A percentile compares a stretch with the other conserved stretches of the same genome.
These are phyloP conservation scores for Crepidotus variabilis DNA, from an alignment of 768 basidiomycete genomes.

Conservation along the genomic window DNA sequence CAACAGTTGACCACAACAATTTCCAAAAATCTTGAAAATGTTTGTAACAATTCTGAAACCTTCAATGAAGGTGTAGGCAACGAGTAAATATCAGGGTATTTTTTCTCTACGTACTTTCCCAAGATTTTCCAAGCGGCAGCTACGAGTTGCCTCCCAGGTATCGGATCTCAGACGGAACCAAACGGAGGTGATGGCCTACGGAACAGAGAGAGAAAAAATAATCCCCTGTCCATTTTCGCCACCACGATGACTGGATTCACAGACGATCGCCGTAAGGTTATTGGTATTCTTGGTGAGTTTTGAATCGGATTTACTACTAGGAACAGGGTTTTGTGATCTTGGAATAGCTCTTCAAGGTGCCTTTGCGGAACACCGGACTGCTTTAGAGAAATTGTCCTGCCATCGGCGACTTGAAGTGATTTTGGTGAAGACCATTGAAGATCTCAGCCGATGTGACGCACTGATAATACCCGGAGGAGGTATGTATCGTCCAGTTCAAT, in stretches of 20 bases:
- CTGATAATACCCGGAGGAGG: constrained; percentile 94
- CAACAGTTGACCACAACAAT: background rate
- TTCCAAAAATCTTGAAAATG: background rate
- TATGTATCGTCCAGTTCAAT: constrained; percentile 21
- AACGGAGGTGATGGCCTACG: background rate
- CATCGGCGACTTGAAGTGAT: constrained; percentile 41
- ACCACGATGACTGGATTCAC: background rate
- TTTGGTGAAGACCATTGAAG: constrained; percentile 71
- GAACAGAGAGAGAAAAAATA: background rate
- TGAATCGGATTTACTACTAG: background rate
- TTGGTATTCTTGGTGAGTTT: constrained; percentile 52
- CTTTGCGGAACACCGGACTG: constrained; percentile 80
- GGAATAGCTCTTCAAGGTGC: constrained; percentile 87
- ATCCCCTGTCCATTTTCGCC: constrained; percentile 7
- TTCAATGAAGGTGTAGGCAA: background rate
- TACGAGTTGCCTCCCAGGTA: background rate
- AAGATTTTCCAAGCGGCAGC: background rate
- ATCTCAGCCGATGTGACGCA: constrained; percentile 73
- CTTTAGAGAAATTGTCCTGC: constrained; percentile 55
- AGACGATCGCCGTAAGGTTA: constrained; percentile 3
- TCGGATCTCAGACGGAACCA: background rate
- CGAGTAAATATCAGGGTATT: background rate
- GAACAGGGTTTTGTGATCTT: constrained; percentile 5
- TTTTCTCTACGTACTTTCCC: background rate
- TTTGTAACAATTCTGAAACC: background rate